Conservation (phyloP, 148 eudicot species). For the Chenopodium album region DNA sequence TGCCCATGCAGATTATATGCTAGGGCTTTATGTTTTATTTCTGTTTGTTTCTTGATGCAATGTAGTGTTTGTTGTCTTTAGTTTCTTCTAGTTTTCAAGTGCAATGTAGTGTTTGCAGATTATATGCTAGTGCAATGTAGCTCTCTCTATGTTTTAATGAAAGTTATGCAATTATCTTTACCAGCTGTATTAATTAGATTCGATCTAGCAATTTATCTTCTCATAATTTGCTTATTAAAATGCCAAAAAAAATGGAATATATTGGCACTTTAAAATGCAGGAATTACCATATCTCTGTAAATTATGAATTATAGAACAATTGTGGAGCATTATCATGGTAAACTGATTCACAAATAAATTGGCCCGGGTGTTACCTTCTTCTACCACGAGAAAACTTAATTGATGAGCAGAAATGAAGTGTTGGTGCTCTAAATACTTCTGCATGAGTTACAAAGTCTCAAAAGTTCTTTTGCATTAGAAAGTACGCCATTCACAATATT, state of each 20-base stretch:
- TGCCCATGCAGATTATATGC: background rate
- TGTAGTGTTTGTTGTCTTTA: background rate
- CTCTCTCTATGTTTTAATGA: background rate
- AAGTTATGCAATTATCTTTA: background rate
- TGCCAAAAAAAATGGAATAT: background rate
- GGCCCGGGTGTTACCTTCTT: background rate
- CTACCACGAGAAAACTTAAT: background rate
- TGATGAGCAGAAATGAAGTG: background rate
- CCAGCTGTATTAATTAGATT: background rate
- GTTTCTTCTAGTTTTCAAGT: background rate
- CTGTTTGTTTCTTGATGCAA: background rate
- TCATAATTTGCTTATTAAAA: background rate
- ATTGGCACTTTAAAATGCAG: background rate
- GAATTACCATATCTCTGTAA: too few species aligned
- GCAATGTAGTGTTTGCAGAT: too few species aligned
- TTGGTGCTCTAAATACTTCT: background rate
- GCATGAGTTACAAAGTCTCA: background rate
- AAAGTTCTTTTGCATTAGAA: background rate
- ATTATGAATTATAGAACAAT: too few species aligned
- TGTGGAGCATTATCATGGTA: too few species aligned
- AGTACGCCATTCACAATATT: background rate
- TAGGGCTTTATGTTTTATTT: background rate
- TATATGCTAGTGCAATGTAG: background rate
- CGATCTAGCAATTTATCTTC: background rate
- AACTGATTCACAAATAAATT: background rate